Base-by-base conservation (phyloP, 768 basidiomycete species). In the Rhodosporidiobolus odoratus region DNA sequence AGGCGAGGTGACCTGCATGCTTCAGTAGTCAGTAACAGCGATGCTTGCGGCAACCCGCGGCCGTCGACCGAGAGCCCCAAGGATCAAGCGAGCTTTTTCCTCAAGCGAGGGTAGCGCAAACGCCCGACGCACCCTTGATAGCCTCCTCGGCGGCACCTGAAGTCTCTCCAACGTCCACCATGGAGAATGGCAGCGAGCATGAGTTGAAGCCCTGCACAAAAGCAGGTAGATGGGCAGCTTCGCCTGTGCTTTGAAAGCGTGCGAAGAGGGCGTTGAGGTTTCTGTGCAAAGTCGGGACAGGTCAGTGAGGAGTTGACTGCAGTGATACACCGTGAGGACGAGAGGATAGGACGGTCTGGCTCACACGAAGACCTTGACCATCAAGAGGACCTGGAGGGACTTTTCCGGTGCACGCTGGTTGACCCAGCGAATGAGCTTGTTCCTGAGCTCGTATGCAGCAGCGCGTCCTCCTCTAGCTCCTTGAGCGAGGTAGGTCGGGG, bases 121-220 rank as follows among this genome's bases (percentile, higher is more conserved):
- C 30, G 4, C 25, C 2, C 13, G 58, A 32, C 45, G 41, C 25
- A 66, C 65, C 56, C 54, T 62, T 68, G 53, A 68, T 62, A 3
- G 67, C 67, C 25, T 62, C 54, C 37, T 62, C 67, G 0, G 47
- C 67, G 0, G 60, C 67, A 2, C 47, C 60, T 17, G 9, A 21
- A 1, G 9, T 6, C 16, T 0, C 3, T 4, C 67, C 67, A 6
- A 62, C 61, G 30, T 68, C 67, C 21, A 32, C 38, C 67, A 58
- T 58, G n/a, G 54, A 57, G 54, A 68, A 62, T 1, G 67, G 41
- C 13, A 62, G 37, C 2, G 54, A 25, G 12, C 16, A 25, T 13
- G 25, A 15, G 35, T 50, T 62, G 67, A 68, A 62, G 16, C 67
- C 67, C 54, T 68, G 60, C 8, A 35, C 45, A 25, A 68, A 68